Conservation (phyloP, 352 stramenopile species). For the Pythium volutum region DNA sequence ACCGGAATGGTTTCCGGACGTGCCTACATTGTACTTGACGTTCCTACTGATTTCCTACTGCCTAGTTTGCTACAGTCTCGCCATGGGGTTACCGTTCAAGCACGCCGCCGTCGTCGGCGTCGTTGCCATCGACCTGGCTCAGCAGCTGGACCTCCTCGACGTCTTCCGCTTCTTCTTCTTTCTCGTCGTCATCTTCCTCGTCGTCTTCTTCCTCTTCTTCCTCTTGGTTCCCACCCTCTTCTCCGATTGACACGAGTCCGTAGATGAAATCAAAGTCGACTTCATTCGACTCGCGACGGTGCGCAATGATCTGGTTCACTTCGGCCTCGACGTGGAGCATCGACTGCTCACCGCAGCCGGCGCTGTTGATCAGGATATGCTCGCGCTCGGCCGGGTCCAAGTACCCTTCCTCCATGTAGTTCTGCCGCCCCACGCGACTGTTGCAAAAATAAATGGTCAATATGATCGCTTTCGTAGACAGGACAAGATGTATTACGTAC, state of each 20-base stretch:
- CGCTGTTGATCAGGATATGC: slow-evolving; percentile 71
- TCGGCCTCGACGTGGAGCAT: slow-evolving; percentile 76
- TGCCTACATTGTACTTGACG: too few species aligned
- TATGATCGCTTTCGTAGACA: neutral
- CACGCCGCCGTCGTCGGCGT: slow-evolving; percentile 8
- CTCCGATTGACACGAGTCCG: slow-evolving; percentile 31
- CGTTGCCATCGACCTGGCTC: slow-evolving; percentile 13
- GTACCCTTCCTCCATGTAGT: slow-evolving; percentile 87
- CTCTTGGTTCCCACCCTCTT: slow-evolving; percentile 24
- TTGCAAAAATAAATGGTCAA: neutral
- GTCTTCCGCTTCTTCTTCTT: slow-evolving; percentile 30
- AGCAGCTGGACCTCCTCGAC: slow-evolving; percentile 26
- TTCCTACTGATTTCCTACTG: neutral
- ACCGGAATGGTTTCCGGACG: too few species aligned
- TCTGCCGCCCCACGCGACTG: slow-evolving; percentile 69
- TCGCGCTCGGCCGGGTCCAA: slow-evolving; percentile 74
- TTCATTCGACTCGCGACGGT: slow-evolving; percentile 80
- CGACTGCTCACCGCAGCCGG: slow-evolving; percentile 64
- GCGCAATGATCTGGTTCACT: slow-evolving; percentile 79
- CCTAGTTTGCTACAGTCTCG: neutral
- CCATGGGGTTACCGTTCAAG: slow-evolving; percentile 1
- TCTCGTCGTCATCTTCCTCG: slow-evolving; percentile 34
- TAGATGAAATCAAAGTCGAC: slow-evolving; percentile 82
- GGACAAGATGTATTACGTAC: slow-evolving; percentile 34
- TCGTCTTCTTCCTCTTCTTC: slow-evolving; percentile 30